Conservation (phyloP, 495 filamentous ascomycete genomes). For the Lichina pygmaea region DNA sequence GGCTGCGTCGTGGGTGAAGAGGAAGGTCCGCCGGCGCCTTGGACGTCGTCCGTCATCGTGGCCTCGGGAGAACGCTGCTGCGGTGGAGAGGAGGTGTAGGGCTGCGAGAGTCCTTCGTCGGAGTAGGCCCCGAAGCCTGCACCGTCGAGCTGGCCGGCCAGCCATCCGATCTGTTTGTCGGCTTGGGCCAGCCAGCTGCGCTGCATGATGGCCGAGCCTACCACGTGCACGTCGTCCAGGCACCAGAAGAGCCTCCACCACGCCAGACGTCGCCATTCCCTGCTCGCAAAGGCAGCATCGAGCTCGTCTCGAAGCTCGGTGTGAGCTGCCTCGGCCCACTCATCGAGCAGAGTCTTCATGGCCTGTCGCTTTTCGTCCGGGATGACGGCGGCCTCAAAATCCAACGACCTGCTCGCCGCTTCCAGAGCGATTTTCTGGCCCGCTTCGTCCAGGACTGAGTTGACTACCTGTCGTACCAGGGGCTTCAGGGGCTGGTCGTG, state of each 20-base stretch:
- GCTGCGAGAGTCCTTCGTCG: no score
- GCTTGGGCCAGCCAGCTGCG: slow-evolving; percentile 45
- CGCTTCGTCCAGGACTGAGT: slow-evolving; percentile 34
- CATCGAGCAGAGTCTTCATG: slow-evolving; percentile 28
- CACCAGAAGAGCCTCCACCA: slow-evolving; percentile 97
- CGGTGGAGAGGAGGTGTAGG: no score
- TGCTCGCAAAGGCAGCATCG: slow-evolving; percentile 39
- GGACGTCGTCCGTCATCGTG: not conserved
- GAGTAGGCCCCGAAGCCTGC: not conserved
- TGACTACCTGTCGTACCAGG: slow-evolving; percentile 34
- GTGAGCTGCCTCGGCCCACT: slow-evolving; percentile 60
- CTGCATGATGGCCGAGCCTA: slow-evolving; percentile 48
- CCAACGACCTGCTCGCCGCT: slow-evolving; percentile 8
- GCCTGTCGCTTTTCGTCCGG: slow-evolving; percentile 14
- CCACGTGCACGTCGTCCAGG: slow-evolving; percentile 68
- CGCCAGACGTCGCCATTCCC: slow-evolving; percentile 41
- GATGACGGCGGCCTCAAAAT: slow-evolving; percentile 8
- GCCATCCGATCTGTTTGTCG: slow-evolving; percentile 49
- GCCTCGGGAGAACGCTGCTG: no score
- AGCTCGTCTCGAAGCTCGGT: slow-evolving; percentile 57
- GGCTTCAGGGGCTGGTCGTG: slow-evolving; percentile 22
- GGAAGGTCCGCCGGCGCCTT: not conserved
- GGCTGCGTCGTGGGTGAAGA: no score
- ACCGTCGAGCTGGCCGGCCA: slow-evolving; percentile 39
- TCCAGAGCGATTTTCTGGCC: slow-evolving; percentile 19